These are phyloP conservation scores for Hirsutella thompsonii DNA, from an alignment of 2,329 filamentous ascomycete genomes.

Conservation along the genomic window DNA sequence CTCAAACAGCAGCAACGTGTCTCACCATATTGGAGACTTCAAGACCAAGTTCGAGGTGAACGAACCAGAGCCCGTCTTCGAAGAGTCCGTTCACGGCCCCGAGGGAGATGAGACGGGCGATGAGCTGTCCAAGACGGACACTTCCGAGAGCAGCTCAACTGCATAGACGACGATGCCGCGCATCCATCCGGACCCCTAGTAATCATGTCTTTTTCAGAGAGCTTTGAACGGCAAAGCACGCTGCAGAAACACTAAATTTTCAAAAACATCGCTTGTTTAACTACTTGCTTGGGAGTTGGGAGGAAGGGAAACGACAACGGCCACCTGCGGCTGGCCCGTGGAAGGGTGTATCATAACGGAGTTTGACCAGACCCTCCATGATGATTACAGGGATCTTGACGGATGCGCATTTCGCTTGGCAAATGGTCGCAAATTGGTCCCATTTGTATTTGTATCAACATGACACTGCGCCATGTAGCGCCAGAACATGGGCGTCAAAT, in stretches of 20 bases:
- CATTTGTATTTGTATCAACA: slow-evolving; percentile 18
- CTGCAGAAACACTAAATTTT: slow-evolving; percentile 9
- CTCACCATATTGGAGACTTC: slow-evolving; percentile 60
- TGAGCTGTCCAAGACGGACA: slow-evolving; percentile 41
- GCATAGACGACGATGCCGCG: slow-evolving; percentile 30
- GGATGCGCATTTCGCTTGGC: slow-evolving; percentile 6
- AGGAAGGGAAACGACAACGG: neutral
- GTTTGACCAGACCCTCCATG: slow-evolving; percentile 2
- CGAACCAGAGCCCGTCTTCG: slow-evolving; percentile 83
- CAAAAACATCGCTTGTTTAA: slow-evolving; percentile 1
- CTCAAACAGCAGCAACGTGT: slow-evolving; percentile 76
- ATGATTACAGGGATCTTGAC: slow-evolving; percentile 9
- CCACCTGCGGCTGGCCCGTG: neutral
- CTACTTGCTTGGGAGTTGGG: slow-evolving; percentile 2
- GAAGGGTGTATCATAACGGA: slow-evolving; percentile 1
- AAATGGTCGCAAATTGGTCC: slow-evolving; percentile 4
- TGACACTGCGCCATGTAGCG: neutral
- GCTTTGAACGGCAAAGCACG: neutral
- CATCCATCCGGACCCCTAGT: slow-evolving; percentile 6
- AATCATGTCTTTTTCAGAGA: slow-evolving; percentile 7
- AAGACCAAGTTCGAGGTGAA: slow-evolving; percentile 95
- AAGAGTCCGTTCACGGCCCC: slow-evolving; percentile 70
- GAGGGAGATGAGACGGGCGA: slow-evolving; percentile 36
- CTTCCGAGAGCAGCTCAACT: slow-evolving; percentile 50
- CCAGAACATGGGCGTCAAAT: neutral